phyloP scores from a whole-genome alignment of 108 stramenopile species.

The Schizochytrium sp. region DNA sequence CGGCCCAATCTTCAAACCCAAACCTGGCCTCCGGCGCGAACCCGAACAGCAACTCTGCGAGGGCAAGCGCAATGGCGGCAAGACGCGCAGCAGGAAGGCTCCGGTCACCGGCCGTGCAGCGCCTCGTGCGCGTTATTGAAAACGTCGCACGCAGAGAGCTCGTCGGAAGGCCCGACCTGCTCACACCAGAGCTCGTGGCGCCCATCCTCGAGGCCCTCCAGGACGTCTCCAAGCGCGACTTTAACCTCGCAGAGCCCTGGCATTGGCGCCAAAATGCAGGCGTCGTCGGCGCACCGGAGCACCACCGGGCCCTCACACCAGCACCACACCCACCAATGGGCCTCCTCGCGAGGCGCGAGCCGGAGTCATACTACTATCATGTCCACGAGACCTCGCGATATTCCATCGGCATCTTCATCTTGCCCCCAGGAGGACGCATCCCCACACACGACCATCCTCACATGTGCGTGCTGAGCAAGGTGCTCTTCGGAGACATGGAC shows the following conservation, averaged over 20 bases:
- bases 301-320: not conserved
- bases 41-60: too few relatives aligned
- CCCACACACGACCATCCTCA: constrained; percentile 94
- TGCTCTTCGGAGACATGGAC: constrained; percentile 87
- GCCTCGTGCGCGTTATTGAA: constrained; percentile 29
- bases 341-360: not conserved
- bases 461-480: constrained; percentile 89
- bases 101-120: not conserved
- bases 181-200: constrained; percentile 21
- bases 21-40: too few relatives aligned
- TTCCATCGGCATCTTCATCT: constrained; percentile 90
- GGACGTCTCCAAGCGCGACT: constrained; percentile 25
- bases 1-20: too few relatives aligned
- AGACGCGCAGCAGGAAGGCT: too few relatives aligned
- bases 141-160: not conserved
- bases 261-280: constrained; percentile 16
- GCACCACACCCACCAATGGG: not conserved
- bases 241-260: constrained; percentile 41
- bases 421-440: constrained; percentile 87
- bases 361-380: constrained; percentile 79
- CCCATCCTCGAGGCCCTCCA: constrained; percentile 12
- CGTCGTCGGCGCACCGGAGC: not conserved
- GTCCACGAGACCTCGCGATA: constrained; percentile 83
- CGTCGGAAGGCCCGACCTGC: constrained; percentile 12
- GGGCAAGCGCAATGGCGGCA: too few relatives aligned